Base-by-base conservation (phyloP, 2,329 filamentous ascomycete species). In the Plenodomus biglobosus region DNA sequence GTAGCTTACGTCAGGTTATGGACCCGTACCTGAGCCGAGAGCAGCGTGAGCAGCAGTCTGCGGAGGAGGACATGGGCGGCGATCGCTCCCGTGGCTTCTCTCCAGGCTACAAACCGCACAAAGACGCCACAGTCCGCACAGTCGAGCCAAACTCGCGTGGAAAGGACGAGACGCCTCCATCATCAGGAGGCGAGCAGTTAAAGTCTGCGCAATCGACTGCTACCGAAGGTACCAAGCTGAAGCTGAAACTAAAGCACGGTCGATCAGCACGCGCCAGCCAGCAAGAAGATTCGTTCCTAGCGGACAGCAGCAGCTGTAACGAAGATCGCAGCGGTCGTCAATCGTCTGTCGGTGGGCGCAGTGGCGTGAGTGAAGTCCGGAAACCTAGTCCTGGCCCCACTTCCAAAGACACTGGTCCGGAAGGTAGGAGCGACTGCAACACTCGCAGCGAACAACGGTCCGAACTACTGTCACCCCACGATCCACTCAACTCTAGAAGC, bases 1-100 rank as follows among this genome's bases (percentile, higher is more conserved):
- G 88, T 68, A 96, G 90, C 72, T 76, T 96, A 58, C 84, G 89
- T 50, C 83, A 89, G 72, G 88, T 89, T 43, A 95, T 96, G 90
- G 88, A 87, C 72, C 90, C 89, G 6, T 96, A 90, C 68, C 75
- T 96, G 17, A 66, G 56, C 46, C 68, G 72, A 36, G 48, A 59
- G 22, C 56, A 56, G 49, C 61, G 55, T 34, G 64, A 61, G 59
- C 65, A 56, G 38, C 59, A 57, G 47, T 53, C 59, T 2, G 56
- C 52, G 2, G 59, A 59, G n/a, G 57, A 63, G 11, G 58, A 56
- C 18, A 52, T 45, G 13, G 65, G 69, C 32, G 69, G 63, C 22
- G 73, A 74, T 46, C 70, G 74, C 34, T 71, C 77, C 32, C 77
- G 83, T 54, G 84, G 85, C 2, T 90, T 91, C 65, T 90, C 88